These are phyloP conservation scores for Lunasporangiospora selenospora DNA, from an alignment of 192 early-diverging fungal species.

Conservation along the genomic window DNA sequence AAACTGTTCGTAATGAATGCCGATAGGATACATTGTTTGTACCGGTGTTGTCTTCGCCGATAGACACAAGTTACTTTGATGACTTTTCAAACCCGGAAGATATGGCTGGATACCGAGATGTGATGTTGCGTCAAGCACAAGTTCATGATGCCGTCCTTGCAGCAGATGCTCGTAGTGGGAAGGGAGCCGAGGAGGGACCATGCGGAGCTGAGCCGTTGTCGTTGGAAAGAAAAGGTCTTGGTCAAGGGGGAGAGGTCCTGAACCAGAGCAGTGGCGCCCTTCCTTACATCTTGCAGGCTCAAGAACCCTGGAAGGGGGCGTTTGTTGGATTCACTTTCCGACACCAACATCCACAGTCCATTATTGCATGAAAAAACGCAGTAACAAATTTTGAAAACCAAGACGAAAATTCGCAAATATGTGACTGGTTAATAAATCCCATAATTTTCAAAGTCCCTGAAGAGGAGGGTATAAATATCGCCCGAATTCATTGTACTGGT, in stretches of 20 bases:
- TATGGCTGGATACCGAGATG: slow-evolving; percentile 66
- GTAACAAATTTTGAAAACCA: too few species aligned
- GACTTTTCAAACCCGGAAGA: slow-evolving; percentile 70
- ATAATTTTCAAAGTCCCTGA: too few species aligned
- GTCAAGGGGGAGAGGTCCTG: slow-evolving; percentile 59
- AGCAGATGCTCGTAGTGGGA: slow-evolving; percentile 51
- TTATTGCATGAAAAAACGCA: too few species aligned
- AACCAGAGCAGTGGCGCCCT: slow-evolving; percentile 61
- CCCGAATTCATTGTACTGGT: too few species aligned
- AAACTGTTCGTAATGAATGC: too few species aligned
- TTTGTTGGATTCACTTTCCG: slow-evolving; percentile 87
- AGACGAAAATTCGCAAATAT: too few species aligned
- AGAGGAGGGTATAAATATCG: too few species aligned
- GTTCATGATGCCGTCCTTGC: slow-evolving; percentile 55
- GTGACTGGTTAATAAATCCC: too few species aligned
- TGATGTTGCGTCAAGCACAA: slow-evolving; percentile 37
- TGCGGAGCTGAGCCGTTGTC: not conserved
- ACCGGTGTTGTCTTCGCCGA: slow-evolving; percentile 71
- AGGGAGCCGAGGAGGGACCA: not conserved
- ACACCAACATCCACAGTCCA: slow-evolving; percentile 20
- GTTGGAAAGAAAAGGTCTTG: slow-evolving; percentile 1
- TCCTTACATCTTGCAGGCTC: slow-evolving; percentile 52
- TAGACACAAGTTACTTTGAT: slow-evolving; percentile 89
- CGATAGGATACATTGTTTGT: slow-evolving; percentile 76
- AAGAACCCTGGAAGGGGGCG: slow-evolving; percentile 78